These are phyloP conservation scores for Aspergillus pseudoviridinutans DNA, from an alignment of 2,329 filamentous ascomycete genomes.

Conservation along the genomic window DNA sequence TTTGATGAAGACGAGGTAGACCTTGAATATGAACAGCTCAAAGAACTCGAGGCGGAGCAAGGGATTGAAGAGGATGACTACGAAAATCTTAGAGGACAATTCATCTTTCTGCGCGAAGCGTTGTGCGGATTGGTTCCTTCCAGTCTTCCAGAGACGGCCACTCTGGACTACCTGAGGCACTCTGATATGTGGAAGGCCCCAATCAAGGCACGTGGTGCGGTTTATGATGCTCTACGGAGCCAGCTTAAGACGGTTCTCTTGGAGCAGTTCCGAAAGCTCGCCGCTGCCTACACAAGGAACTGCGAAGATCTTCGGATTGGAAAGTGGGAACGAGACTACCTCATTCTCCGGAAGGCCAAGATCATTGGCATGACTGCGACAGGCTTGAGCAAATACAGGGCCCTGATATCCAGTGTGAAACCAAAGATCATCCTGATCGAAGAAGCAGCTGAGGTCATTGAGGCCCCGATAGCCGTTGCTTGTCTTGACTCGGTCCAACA, in stretches of 20 bases:
- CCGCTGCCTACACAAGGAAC: constrained; percentile 48
- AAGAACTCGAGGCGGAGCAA: constrained; percentile 58
- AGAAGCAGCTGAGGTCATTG: constrained; percentile 71
- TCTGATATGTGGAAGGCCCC: constrained; percentile 61
- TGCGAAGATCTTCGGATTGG: constrained; percentile 54
- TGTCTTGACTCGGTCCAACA: constrained; percentile 62
- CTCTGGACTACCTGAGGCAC: constrained; percentile 32
- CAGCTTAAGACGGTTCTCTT: constrained; percentile 49
- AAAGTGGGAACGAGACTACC: constrained; percentile 56
- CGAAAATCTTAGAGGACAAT: constrained; percentile 49
- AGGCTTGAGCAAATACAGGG: constrained; percentile 74
- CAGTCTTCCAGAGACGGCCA: constrained; percentile 28
- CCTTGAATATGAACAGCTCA: constrained; percentile 57
- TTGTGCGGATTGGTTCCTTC: constrained; percentile 26
- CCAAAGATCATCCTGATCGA: constrained; percentile 71
- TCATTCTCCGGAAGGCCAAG: constrained; percentile 58
- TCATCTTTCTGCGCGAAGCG: constrained; percentile 41
- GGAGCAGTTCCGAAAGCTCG: constrained; percentile 47
- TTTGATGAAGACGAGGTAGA: constrained; percentile 59
- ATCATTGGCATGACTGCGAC: constrained; percentile 72
- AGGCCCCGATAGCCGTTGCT: constrained; percentile 54
- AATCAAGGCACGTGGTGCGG: constrained; percentile 51
- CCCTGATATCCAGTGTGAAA: constrained; percentile 60
- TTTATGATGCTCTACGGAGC: constrained; percentile 64
- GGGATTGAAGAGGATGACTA: constrained; percentile 51